Evolutionary conservation across 805 yeast genomes (phyloP).

Genomic region (Metschnikowia baotianmanensis): DNA sequence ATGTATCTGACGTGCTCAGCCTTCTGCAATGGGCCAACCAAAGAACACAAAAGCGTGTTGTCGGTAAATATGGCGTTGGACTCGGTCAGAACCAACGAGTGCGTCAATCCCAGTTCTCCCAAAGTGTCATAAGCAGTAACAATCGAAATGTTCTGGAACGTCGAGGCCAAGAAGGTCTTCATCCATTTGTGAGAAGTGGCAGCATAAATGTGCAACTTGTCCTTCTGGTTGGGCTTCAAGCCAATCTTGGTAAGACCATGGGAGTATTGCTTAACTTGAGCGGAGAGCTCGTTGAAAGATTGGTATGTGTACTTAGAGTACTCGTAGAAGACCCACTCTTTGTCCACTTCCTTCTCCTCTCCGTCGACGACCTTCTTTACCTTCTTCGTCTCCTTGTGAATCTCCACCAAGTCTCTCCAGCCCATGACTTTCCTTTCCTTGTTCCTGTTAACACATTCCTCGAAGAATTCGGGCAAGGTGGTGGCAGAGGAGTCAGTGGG

Average conservation of each 20-base stretch:
- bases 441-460: slow-evolving; percentile 58
- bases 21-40: slow-evolving; percentile 68
- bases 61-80: slow-evolving; percentile 82
- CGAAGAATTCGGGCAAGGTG: slow-evolving; percentile 67
- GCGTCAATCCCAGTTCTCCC: slow-evolving; percentile 85
- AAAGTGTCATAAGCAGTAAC: slow-evolving; percentile 96
- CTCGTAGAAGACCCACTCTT: slow-evolving; percentile 87
- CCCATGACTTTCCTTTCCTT: slow-evolving; percentile 62
- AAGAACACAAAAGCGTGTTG: slow-evolving; percentile 62
- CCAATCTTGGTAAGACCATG: slow-evolving; percentile 78
- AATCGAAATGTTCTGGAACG: slow-evolving; percentile 75
- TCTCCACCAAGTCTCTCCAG: slow-evolving; percentile 71
- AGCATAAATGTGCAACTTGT: slow-evolving; percentile 80
- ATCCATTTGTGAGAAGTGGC: slow-evolving; percentile 88
- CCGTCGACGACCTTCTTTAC: slow-evolving; percentile 80
- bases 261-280: slow-evolving; percentile 54
- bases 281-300: slow-evolving; percentile 55
- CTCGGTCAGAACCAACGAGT: slow-evolving; percentile 79
- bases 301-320: slow-evolving; percentile 67
- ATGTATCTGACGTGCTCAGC: slow-evolving; percentile 63
- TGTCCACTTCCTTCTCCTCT: slow-evolving; percentile 64
- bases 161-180: slow-evolving; percentile 78
- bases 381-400: slow-evolving; percentile 72
- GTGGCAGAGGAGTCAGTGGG: slow-evolving; percentile 65
- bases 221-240: slow-evolving; percentile 54